Conservation (phyloP, 2,329 filamentous ascomycete genomes). For the Epichloe typhina region DNA sequence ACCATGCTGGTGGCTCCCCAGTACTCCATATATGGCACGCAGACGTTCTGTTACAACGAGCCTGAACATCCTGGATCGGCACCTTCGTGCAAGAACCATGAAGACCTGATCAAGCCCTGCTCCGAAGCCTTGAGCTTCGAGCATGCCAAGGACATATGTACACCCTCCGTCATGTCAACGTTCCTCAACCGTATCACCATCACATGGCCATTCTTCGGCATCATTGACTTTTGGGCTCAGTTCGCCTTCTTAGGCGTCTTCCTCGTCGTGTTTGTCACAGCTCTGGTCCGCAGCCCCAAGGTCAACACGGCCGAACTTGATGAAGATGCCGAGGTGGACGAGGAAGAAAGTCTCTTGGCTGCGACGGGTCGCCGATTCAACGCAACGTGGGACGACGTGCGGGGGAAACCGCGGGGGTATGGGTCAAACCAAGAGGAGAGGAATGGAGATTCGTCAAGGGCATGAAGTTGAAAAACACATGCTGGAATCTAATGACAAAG, state of each 20-base stretch:
- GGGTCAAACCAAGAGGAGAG: conserved; percentile 8
- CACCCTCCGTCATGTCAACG: conserved; percentile 78
- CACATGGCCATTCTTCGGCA: conserved; percentile 91
- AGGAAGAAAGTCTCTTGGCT: conserved; percentile 84
- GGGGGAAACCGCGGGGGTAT: conserved; percentile 26
- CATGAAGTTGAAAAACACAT: neutral
- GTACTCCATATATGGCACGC: conserved; percentile 86
- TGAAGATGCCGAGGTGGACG: conserved; percentile 78
- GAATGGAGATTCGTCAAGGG: conserved; percentile 3
- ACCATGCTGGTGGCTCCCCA: conserved; percentile 92
- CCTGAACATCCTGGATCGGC: conserved; percentile 48
- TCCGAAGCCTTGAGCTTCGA: conserved; percentile 60
- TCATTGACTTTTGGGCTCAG: conserved; percentile 90
- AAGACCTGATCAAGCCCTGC: conserved; percentile 65
- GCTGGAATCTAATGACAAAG: neutral
- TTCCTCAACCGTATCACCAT: conserved; percentile 87
- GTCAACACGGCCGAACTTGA: conserved; percentile 68
- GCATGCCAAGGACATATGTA: conserved; percentile 73
- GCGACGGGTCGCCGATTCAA: conserved; percentile 71
- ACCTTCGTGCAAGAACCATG: conserved; percentile 62
- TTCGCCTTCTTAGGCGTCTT: conserved; percentile 83
- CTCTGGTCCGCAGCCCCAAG: conserved; percentile 67
- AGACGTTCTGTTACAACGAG: conserved; percentile 78
- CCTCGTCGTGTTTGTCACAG: conserved; percentile 64
- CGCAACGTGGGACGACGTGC: conserved; percentile 81